These are phyloP conservation scores for Saccharomyces mikatae DNA, from an alignment of 805 yeast species.

Conservation along the genomic window DNA sequence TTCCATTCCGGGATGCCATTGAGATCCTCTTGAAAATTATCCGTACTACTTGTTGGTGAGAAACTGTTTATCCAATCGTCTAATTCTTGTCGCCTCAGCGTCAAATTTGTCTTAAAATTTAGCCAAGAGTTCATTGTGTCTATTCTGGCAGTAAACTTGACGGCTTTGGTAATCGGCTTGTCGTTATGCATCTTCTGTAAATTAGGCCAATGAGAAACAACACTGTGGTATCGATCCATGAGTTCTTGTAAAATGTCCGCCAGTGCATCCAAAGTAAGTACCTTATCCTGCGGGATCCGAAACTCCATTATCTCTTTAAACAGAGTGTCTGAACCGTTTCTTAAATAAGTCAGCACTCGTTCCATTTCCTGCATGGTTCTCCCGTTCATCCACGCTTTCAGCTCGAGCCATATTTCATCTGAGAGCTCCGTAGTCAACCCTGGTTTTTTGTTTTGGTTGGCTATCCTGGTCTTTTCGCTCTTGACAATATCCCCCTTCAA, in stretches of 20 bases:
- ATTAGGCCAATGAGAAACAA: slow-evolving; percentile 74
- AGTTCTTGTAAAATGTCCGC: slow-evolving; percentile 46
- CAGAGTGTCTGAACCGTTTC: slow-evolving; percentile 65
- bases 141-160: slow-evolving; percentile 54
- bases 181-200: slow-evolving; percentile 69
- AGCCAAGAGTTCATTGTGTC: slow-evolving; percentile 82
- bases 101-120: slow-evolving; percentile 62
- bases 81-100: neutral
- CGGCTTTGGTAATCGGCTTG: slow-evolving; percentile 60
- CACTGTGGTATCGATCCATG: slow-evolving; percentile 53
- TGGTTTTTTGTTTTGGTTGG: slow-evolving; percentile 34
- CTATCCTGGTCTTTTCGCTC: slow-evolving; percentile 76
- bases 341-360: slow-evolving; percentile 54
- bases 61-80: neutral
- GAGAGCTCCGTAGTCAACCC: slow-evolving; percentile 22
- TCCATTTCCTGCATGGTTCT: slow-evolving; percentile 74
- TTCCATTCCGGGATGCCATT: neutral
- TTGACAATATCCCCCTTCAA: slow-evolving; percentile 91
- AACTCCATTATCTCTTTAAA: slow-evolving; percentile 63
- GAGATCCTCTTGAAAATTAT: neutral
- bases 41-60: neutral
- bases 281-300: slow-evolving; percentile 41
- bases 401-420: slow-evolving; percentile 72
- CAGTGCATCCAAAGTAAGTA: slow-evolving; percentile 31
- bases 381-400: slow-evolving; percentile 73